Percentiles rank a stretch among this genome's conserved stretches.
phyloP scores from a whole-genome alignment of 352 stramenopile genomes.

The Globisporangium parvum region DNA sequence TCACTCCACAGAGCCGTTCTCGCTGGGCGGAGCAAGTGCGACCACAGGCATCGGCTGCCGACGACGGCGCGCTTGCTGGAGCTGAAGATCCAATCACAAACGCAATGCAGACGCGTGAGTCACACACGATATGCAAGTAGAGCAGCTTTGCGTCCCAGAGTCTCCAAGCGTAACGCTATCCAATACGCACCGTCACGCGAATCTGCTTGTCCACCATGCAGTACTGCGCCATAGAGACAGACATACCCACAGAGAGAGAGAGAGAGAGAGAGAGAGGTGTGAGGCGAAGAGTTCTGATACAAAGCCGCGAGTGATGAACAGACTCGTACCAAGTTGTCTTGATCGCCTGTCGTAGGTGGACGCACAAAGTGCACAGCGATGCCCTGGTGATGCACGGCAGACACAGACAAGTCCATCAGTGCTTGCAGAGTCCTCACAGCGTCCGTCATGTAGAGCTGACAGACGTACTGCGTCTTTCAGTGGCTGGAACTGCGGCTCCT shows the following conservation, averaged over 20 bases:
- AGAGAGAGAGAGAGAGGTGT: neutral
- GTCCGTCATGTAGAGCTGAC: too few species aligned
- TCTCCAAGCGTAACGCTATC: too few species aligned
- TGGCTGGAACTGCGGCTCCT: constrained; percentile 5
- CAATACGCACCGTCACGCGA: constrained; percentile 3
- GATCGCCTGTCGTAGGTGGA: neutral
- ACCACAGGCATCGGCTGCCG: neutral
- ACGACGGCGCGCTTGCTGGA: constrained; percentile 4
- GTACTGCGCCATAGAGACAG: neutral
- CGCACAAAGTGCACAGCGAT: constrained; percentile 7
- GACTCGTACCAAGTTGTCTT: constrained; percentile 3
- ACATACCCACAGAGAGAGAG: neutral
- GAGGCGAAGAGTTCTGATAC: neutral
- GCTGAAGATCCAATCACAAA: neutral
- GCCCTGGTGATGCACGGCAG: neutral
- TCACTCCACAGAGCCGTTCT: constrained; percentile 2
- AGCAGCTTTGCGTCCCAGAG: too few species aligned
- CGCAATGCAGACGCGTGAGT: too few species aligned
- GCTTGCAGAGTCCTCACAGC: neutral
- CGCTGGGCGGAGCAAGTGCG: neutral
- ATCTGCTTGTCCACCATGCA: constrained; percentile 9
- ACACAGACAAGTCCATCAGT: neutral
- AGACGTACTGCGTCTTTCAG: constrained; percentile 7
- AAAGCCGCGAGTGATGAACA: too few species aligned
- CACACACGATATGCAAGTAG: too few species aligned